phyloP scores from a whole-genome alignment of 306 rosid genomes.

The Cucurbita argyrosperma region DNA sequence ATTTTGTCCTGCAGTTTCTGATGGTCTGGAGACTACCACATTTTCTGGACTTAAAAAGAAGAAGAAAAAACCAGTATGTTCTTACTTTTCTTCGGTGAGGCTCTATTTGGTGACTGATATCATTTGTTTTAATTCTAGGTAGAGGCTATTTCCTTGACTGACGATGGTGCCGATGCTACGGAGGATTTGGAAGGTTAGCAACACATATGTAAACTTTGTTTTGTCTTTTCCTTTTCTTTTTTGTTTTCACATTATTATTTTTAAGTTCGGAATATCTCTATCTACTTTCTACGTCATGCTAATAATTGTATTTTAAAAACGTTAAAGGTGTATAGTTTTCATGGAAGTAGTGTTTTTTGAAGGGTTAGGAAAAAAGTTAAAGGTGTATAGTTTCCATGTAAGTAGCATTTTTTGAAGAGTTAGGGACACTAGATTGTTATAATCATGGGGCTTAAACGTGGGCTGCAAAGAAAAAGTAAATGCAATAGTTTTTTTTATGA shows the following conservation, averaged over 20 bases:
- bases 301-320: not conserved
- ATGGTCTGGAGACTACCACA: slow-evolving; percentile 51
- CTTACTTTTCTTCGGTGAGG: not conserved
- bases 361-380: not conserved
- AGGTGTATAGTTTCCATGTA: not conserved
- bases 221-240: not conserved
- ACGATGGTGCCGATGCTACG: slow-evolving; percentile 40
- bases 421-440: not conserved
- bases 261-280: not conserved
- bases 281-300: not conserved
- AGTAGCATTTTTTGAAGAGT: not conserved
- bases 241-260: not conserved
- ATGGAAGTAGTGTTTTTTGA: not conserved
- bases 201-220: slow-evolving; percentile 9
- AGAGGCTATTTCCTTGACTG: slow-evolving; percentile 49
- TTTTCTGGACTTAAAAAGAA: slow-evolving; percentile 88
- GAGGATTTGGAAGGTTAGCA: slow-evolving; percentile 47
- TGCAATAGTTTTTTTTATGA: not conserved
- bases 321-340: not conserved
- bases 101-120: not conserved
- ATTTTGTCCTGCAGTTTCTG: slow-evolving; percentile 51
- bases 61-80: slow-evolving; percentile 79
- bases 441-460: not conserved
- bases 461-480: not conserved
- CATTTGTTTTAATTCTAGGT: slow-evolving; percentile 32